Conservation (phyloP, 108 stramenopile genomes). For the Epipyxis sp. region DNA sequence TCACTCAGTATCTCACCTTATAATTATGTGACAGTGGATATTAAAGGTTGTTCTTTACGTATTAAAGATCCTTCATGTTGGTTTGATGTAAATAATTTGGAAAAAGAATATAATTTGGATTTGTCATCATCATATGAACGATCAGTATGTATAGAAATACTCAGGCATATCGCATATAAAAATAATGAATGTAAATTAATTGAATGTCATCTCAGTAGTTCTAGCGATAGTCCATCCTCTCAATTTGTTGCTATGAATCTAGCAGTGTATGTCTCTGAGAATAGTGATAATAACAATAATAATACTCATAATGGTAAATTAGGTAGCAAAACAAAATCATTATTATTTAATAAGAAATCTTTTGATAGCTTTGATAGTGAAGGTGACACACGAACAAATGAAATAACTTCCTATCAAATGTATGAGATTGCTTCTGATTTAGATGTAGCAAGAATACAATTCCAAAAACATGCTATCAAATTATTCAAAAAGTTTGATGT, state of each 20-base stretch:
- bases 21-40: background rate
- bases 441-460: background rate
- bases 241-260: background rate
- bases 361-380: no score
- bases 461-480: background rate
- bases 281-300: no score
- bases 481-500: background rate
- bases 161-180: background rate
- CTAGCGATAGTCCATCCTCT: background rate
- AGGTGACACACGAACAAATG: background rate
- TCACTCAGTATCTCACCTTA: background rate
- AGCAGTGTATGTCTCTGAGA: no score
- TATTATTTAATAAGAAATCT: no score
- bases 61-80: background rate
- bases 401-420: background rate
- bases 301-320: background rate
- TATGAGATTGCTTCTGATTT: background rate
- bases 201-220: background rate
- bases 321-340: background rate
- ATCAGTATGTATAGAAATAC: constrained; percentile 10
- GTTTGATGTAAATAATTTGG: background rate
- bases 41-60: background rate
- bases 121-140: constrained; percentile 3
- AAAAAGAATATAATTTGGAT: background rate
- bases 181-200: background rate